Percentiles rank a stretch among this genome's conserved stretches.
Evolutionary conservation across 352 stramenopile genomes (phyloP).

Genomic region (Thalassiosira mediterranea): DNA sequence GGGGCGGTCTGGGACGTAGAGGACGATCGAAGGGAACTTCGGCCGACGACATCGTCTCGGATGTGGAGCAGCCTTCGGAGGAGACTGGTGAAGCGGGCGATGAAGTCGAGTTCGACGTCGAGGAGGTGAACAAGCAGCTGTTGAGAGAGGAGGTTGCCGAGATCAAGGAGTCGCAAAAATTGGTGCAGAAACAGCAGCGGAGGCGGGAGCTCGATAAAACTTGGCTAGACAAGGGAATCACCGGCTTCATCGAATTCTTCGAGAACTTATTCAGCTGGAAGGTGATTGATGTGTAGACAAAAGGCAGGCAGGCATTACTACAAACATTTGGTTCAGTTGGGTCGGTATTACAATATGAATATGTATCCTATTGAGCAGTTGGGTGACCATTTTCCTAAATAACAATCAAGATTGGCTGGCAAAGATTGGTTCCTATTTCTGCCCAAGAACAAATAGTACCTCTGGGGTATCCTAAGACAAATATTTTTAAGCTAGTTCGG

Average conservation of each 20-base stretch:
- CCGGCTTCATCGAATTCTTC: conserved; percentile 56
- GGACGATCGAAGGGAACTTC: background rate
- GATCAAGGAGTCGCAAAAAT: conserved; percentile 47
- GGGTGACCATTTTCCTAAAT: no score
- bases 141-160: conserved; percentile 31
- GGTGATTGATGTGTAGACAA: conserved; percentile 28
- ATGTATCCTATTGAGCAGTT: no score
- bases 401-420: no score
- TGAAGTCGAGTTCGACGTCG: background rate
- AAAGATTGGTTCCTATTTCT: no score
- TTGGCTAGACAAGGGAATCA: conserved; percentile 57
- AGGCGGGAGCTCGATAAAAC: conserved; percentile 51
- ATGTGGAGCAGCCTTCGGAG: background rate
- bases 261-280: conserved; percentile 63
- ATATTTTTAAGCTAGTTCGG: conserved; percentile 1
- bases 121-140: background rate
- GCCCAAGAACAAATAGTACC: no score
- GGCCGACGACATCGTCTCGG: background rate
- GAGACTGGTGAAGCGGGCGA: background rate
- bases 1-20: background rate
- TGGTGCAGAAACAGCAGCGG: conserved; percentile 45
- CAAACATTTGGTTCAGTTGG: no score
- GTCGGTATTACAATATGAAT: no score
- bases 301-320: no score
- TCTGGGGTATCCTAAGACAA: background rate